A percentile compares a stretch with the other conserved stretches of the same genome.
phyloP scores from a whole-genome alignment of 1,284 basidiomycete species.

The Takashimella koratensis region DNA sequence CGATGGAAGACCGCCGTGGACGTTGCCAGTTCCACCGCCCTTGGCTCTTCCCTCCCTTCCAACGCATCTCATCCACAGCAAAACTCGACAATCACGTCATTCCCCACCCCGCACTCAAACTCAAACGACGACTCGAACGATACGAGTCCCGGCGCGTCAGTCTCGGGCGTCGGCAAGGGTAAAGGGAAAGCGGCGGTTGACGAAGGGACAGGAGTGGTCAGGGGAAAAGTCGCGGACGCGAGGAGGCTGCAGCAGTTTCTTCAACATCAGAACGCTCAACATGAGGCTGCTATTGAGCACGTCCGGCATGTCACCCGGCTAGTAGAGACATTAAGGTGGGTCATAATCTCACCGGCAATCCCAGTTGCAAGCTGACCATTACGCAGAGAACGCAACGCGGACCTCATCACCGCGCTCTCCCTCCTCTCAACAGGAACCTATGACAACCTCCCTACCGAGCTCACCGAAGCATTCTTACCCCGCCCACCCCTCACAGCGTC shows the following conservation, averaged over 20 bases:
- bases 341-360: no score
- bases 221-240: conserved; percentile 42
- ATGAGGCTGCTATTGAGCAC: conserved; percentile 37
- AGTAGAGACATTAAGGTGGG: conserved; percentile 38
- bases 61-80: conserved; percentile 1
- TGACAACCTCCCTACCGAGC: conserved; percentile 28
- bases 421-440: conserved; percentile 33
- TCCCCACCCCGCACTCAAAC: conserved; percentile 42
- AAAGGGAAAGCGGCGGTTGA: conserved; percentile 29
- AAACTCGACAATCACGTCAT: conserved; percentile 14
- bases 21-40: conserved; percentile 12
- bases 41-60: neutral
- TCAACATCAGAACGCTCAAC: conserved; percentile 43
- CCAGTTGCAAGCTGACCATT: neutral
- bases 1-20: conserved; percentile 45
- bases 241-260: conserved; percentile 39
- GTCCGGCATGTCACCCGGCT: conserved; percentile 29
- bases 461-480: conserved; percentile 34
- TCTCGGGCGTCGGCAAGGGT: conserved; percentile 8
- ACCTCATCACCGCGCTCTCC: conserved; percentile 39
- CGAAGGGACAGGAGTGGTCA: conserved; percentile 4
- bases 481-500: conserved; percentile 29
- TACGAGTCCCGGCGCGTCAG: conserved; percentile 24
- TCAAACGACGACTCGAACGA: conserved; percentile 30
- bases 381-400: conserved; percentile 40